A percentile compares a stretch with the other conserved stretches of the same genome.
Conservation (phyloP, 345 rosid species). For the Syzygium grande region DNA sequence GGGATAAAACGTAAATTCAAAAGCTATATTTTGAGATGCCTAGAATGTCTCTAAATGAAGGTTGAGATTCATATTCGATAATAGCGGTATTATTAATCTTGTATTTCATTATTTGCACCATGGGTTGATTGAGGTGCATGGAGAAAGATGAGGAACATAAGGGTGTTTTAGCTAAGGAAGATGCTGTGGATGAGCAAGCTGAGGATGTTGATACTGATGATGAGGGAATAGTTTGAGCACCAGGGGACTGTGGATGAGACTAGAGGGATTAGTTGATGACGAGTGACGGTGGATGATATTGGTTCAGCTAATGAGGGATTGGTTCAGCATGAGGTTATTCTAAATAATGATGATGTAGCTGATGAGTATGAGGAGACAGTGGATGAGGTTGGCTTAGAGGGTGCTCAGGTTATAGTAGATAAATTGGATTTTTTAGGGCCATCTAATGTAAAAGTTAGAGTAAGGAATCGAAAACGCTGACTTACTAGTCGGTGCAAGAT, state of each 20-base stretch:
- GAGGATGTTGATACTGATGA: neutral
- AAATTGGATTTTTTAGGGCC: neutral
- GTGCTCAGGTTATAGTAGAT: neutral
- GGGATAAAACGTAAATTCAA: neutral
- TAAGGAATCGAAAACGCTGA: neutral
- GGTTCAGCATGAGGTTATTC: neutral
- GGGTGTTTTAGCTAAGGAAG: neutral
- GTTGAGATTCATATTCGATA: neutral
- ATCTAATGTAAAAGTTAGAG: neutral
- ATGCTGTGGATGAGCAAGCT: neutral
- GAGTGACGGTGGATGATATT: neutral
- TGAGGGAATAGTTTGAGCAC: neutral
- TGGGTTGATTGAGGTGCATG: neutral
- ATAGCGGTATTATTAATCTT: neutral
- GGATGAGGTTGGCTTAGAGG: neutral
- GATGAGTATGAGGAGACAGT: neutral
- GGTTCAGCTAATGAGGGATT: neutral
- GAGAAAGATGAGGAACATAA: neutral
- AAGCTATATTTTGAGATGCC: neutral
- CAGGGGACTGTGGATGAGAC: neutral
- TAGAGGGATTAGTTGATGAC: neutral
- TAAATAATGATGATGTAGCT: neutral
- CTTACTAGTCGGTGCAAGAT: neutral
- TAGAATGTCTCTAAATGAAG: neutral
- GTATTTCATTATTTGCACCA: neutral